Conservation (phyloP, 2,329 filamentous ascomycete species). For the Paracorniculantispora psalliotae region DNA sequence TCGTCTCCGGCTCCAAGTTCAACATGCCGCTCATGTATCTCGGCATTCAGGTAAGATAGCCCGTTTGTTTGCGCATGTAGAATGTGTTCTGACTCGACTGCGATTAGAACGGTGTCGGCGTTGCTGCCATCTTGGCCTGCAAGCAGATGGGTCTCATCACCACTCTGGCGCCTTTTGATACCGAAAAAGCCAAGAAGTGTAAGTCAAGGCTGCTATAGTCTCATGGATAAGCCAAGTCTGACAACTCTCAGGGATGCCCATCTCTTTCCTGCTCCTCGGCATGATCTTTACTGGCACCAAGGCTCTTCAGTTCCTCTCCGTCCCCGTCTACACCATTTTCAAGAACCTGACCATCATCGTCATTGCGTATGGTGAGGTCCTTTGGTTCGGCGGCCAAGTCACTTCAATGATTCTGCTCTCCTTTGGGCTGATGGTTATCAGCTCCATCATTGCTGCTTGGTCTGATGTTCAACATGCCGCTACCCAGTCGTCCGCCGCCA, state of each 20-base stretch:
- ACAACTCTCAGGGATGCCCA: constrained; percentile 68
- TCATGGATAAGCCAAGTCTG: neutral
- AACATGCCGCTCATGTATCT: constrained; percentile 91
- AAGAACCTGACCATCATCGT: constrained; percentile 96
- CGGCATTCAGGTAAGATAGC: constrained; percentile 67
- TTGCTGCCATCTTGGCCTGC: constrained; percentile 70
- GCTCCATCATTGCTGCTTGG: constrained; percentile 89
- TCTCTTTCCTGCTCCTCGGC: constrained; percentile 83
- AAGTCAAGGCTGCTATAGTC: constrained; percentile 27
- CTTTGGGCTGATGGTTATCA: constrained; percentile 88
- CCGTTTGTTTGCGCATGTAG: neutral
- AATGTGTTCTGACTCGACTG: constrained; percentile 14
- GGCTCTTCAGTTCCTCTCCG: constrained; percentile 84
- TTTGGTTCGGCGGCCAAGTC: constrained; percentile 90
- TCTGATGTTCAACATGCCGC: constrained; percentile 83
- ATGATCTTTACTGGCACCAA: constrained; percentile 96
- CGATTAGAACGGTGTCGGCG: constrained; percentile 73
- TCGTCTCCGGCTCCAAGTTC: constrained; percentile 77
- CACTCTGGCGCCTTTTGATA: constrained; percentile 72
- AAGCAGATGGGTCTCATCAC: constrained; percentile 73
- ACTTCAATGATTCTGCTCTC: constrained; percentile 79
- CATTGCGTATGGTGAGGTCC: constrained; percentile 88
- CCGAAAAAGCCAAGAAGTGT: constrained; percentile 85
- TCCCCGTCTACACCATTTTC: constrained; percentile 95
- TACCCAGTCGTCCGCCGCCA: constrained; percentile 56